Base-by-base conservation (phyloP, 2,329 filamentous ascomycete genomes). In the Graphiopsis chlorocephala region DNA sequence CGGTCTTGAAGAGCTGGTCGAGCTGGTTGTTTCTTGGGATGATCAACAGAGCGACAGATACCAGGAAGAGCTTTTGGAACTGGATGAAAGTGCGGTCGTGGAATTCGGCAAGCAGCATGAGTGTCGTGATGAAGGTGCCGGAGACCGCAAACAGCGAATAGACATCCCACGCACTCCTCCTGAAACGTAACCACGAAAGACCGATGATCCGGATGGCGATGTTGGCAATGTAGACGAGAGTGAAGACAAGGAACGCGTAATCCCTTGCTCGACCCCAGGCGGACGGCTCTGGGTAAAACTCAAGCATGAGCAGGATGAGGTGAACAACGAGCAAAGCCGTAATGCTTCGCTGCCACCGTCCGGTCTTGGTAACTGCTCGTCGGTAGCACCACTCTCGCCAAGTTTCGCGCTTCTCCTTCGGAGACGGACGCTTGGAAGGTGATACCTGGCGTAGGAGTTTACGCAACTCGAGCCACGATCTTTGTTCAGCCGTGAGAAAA, bases 1-100 rank as follows among this genome's bases (percentile, higher is more conserved):
- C 96, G 1, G 96, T 99, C 78, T 99, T 99, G 86, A 99, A 99
- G 0, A 99, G 86, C 76, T 99, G 95, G 75, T 99, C 96, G 25
- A 99, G 85, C 58, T 96, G 93, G 72, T 99, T 96, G 75, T 99
- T 99, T 60, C 96, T 87, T 1, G 95, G 95, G 67, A 99, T 99
- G 35, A 99, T 85, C 60, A 99, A 83, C 10, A 98, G 84, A 2
- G 95, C 89, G 63, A 98, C 90, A 10, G 92, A 90, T 23, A 98
- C 95, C 33, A 99, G 84, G 76, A 96, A 97, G 66, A 96, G 86
- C 78, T 99, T 99, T 82, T 98, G 93, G 33, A 97, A 80, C 78
- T 93, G 91, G 35, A 89, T 83, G 70, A 94, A 92, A n/a, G 84
- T 80, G 59, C 82, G 80, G 48, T 81, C 79, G 28, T 79, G 69